Conservation (phyloP, 306 rosid genomes). For the Vachellia collinsii region DNA sequence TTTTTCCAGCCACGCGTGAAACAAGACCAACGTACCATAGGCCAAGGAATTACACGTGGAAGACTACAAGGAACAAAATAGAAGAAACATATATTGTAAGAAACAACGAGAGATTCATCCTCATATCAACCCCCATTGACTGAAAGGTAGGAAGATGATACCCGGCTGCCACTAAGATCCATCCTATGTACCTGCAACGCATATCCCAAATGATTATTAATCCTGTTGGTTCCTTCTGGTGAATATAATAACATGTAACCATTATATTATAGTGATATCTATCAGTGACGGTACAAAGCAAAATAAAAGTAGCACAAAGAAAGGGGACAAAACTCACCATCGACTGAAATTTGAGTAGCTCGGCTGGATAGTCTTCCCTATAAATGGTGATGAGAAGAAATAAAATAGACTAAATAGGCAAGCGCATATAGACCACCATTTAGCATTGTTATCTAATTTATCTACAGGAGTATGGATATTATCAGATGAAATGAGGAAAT, state of each 20-base stretch:
- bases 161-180: constrained; percentile 96
- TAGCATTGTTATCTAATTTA: constrained; percentile 87
- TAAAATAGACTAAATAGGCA: constrained; percentile 91
- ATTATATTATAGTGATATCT: neutral
- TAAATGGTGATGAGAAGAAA: constrained; percentile 96
- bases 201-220: constrained; percentile 37
- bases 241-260: constrained; percentile 2
- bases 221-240: constrained; percentile 2
- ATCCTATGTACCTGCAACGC: constrained; percentile 77
- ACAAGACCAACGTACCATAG: constrained; percentile 96
- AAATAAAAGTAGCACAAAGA: neutral
- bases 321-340: constrained; percentile 62
- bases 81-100: constrained; percentile 86
- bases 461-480: constrained; percentile 89
- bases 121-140: constrained; percentile 98
- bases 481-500: constrained; percentile 96
- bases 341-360: constrained; percentile 98
- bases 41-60: constrained; percentile 84
- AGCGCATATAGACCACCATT: constrained; percentile 98
- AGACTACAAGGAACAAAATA: constrained; percentile 80
- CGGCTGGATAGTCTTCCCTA: constrained; percentile 95
- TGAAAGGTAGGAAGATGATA: constrained; percentile 97
- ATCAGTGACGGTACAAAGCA: constrained; percentile 13
- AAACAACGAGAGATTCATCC: constrained; percentile 91
- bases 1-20: constrained; percentile 97